Conservation (phyloP, 805 yeast species). For the Saccharomycopsis sp. region DNA sequence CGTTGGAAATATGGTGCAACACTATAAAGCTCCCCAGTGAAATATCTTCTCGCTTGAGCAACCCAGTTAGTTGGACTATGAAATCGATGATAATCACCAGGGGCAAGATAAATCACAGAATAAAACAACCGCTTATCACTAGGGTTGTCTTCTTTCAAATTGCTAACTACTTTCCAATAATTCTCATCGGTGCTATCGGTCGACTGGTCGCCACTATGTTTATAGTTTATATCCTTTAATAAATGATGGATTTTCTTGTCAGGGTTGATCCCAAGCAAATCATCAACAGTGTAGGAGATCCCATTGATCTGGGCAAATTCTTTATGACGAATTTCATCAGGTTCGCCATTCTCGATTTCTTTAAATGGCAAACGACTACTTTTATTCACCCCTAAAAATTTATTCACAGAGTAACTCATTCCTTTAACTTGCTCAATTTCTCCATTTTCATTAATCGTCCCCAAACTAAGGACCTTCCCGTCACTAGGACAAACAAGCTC, state of each 20-base stretch:
- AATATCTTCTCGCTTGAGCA: conserved; percentile 85
- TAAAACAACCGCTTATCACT: conserved; percentile 57
- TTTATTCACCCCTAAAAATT: conserved; percentile 64
- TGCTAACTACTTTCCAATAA: conserved; percentile 13
- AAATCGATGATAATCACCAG: conserved; percentile 96
- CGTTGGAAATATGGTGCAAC: conserved; percentile 88
- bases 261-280: conserved; percentile 50
- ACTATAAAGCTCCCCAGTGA: conserved; percentile 89
- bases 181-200: conserved; percentile 21
- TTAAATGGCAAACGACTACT: conserved; percentile 25
- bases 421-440: conserved; percentile 97
- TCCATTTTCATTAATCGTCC: conserved; percentile 66
- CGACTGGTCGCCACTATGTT: conserved; percentile 57
- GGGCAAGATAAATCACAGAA: conserved; percentile 91
- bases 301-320: conserved; percentile 78
- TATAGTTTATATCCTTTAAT: conserved; percentile 40
- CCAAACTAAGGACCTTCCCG: conserved; percentile 82
- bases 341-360: conserved; percentile 25
- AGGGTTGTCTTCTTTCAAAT: conserved; percentile 13
- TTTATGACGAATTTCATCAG: conserved; percentile 45
- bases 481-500: conserved; percentile 76
- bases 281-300: conserved; percentile 62
- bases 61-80: conserved; percentile 98
- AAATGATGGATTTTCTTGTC: conserved; percentile 36
- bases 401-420: conserved; percentile 83